A percentile compares a stretch with the other conserved stretches of the same genome.
Evolutionary conservation across 148 eudicot genomes (phyloP).

Genomic region (Tetragonia tetragonoides): DNA sequence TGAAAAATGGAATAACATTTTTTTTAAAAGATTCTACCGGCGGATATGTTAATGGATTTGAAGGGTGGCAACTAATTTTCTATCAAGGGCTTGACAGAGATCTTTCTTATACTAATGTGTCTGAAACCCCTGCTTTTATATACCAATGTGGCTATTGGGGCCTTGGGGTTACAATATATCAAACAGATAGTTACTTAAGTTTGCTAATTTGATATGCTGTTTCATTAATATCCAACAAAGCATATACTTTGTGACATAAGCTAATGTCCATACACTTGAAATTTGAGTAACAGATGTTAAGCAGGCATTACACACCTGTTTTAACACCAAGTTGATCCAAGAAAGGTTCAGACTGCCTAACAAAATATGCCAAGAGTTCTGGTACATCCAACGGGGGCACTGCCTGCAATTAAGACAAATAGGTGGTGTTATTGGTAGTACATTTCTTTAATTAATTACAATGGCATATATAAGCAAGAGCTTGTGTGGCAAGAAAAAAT

Average conservation of each 20-base stretch:
- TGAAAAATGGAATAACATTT: no score
- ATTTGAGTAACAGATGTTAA: conserved; percentile 3
- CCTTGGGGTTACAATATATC: neutral
- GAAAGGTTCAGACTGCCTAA: conserved; percentile 88
- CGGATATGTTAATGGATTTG: no score
- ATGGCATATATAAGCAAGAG: no score
- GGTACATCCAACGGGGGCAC: conserved; percentile 89
- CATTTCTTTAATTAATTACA: no score
- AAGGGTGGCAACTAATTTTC: no score
- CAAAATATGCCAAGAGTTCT: conserved; percentile 79
- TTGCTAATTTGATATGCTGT: neutral
- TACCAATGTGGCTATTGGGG: no score
- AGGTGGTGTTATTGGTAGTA: no score
- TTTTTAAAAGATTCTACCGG: no score
- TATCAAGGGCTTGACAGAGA: no score
- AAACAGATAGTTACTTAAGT: neutral
- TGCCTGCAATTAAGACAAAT: conserved; percentile 42
- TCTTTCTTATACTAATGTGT: no score
- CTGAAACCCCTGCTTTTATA: no score
- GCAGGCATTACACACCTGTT: conserved; percentile 47
- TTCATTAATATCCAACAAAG: neutral
- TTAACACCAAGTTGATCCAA: conserved; percentile 92
- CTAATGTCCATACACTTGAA: neutral
- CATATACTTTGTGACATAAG: neutral
- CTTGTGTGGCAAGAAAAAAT: no score